Percentiles rank a stretch among this genome's conserved stretches.
phyloP scores from a whole-genome alignment of 768 basidiomycete species.

The Suillus americanus region DNA sequence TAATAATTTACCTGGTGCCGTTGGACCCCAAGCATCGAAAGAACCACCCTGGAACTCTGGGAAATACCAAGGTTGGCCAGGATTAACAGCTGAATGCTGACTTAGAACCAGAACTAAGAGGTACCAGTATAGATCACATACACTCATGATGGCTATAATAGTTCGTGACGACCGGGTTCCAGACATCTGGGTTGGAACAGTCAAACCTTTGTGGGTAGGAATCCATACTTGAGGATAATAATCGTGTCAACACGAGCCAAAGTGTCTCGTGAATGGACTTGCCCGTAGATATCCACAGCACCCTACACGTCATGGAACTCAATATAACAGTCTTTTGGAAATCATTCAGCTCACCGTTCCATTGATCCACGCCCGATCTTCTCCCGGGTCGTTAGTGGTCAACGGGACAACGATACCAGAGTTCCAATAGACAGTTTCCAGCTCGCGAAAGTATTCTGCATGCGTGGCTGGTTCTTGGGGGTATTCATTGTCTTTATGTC shows the following conservation, averaged over 20 bases:
- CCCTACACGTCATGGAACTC: slow-evolving; percentile 38
- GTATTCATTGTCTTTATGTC: slow-evolving; percentile 69
- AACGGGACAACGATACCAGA: slow-evolving; percentile 66
- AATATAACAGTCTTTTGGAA: background rate
- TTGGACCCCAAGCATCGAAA: slow-evolving; percentile 81
- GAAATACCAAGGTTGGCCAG: slow-evolving; percentile 64
- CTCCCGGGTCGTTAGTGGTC: slow-evolving; percentile 71
- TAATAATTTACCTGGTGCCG: slow-evolving; percentile 51
- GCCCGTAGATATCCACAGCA: slow-evolving; percentile 78
- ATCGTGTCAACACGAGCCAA: background rate
- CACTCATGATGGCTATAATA: slow-evolving; percentile 64
- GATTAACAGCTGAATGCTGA: slow-evolving; percentile 31
- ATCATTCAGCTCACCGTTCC: slow-evolving; percentile 50
- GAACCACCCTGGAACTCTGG: slow-evolving; percentile 78
- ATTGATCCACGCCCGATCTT: slow-evolving; percentile 61
- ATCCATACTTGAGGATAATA: slow-evolving; percentile 45
- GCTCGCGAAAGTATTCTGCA: slow-evolving; percentile 61
- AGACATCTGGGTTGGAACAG: slow-evolving; percentile 68
- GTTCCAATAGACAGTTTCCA: slow-evolving; percentile 53
- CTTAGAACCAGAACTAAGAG: background rate
- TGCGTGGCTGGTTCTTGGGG: slow-evolving; percentile 44
- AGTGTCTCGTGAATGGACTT: slow-evolving; percentile 9
- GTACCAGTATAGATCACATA: slow-evolving; percentile 26
- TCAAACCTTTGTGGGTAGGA: slow-evolving; percentile 80
- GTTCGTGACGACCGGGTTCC: slow-evolving; percentile 60